Evolutionary conservation across 257 asterid species (phyloP).

Genomic region (Mitragyna speciosa): DNA sequence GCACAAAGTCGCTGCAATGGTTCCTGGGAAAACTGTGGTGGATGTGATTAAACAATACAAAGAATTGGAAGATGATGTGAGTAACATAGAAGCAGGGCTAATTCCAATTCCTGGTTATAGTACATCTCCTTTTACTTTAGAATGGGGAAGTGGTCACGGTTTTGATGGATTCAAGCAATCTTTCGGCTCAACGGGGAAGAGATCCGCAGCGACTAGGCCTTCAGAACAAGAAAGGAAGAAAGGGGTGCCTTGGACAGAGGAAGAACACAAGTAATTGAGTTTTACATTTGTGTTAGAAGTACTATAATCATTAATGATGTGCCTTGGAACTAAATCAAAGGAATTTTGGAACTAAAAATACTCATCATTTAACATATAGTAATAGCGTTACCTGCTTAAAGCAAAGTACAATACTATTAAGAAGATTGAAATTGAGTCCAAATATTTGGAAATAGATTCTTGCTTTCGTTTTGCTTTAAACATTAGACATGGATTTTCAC

Average conservation of each 20-base stretch:
- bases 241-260: conserved; percentile 98
- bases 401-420: too few relatives aligned
- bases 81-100: conserved; percentile 84
- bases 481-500: too few relatives aligned
- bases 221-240: conserved; percentile 82
- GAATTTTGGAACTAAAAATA: not conserved
- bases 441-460: too few relatives aligned
- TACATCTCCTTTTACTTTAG: conserved; percentile 67
- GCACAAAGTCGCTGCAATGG: conserved; percentile 87
- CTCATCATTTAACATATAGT: too few relatives aligned
- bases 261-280: conserved; percentile 72
- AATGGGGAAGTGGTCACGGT: conserved; percentile 61
- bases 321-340: not conserved
- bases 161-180: conserved; percentile 53
- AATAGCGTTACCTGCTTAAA: too few relatives aligned
- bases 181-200: conserved; percentile 43
- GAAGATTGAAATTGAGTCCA: too few relatives aligned
- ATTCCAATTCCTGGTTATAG: conserved; percentile 71
- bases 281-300: not conserved
- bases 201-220: conserved; percentile 50
- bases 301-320: not conserved
- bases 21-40: conserved; percentile 74
- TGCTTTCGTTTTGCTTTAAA: too few relatives aligned
- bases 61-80: conserved; percentile 84
- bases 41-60: conserved; percentile 82